These are phyloP conservation scores for Alternaria consortialis DNA, from an alignment of 2,329 filamentous ascomycete genomes.

Conservation along the genomic window DNA sequence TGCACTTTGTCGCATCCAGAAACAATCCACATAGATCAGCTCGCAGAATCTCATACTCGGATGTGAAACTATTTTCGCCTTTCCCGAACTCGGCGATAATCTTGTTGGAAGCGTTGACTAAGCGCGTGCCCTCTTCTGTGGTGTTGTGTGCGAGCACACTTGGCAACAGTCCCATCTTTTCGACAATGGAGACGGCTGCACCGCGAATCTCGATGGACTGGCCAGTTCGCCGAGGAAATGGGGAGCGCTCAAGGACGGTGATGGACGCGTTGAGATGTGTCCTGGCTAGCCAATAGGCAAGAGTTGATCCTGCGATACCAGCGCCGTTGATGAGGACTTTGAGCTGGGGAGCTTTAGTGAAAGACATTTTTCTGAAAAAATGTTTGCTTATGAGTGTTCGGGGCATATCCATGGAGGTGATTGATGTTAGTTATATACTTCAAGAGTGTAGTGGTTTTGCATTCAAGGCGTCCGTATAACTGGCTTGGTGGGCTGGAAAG, in stretches of 20 bases:
- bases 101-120: constrained; percentile 43
- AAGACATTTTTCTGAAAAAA: constrained; percentile 8
- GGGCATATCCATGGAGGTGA: background rate
- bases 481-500: background rate
- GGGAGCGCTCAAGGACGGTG: constrained; percentile 57
- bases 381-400: background rate
- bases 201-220: constrained; percentile 59
- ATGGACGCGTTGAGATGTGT: constrained; percentile 45
- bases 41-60: constrained; percentile 47
- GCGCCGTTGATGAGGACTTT: constrained; percentile 51
- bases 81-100: constrained; percentile 34
- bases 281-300: constrained; percentile 48
- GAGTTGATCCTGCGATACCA: constrained; percentile 51
- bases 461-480: constrained; percentile 1
- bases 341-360: constrained; percentile 21
- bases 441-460: background rate
- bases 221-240: constrained; percentile 52
- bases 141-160: constrained; percentile 49
- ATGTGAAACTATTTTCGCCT: constrained; percentile 30
- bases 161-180: constrained; percentile 52
- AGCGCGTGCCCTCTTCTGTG: constrained; percentile 52
- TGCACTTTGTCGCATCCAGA: constrained; percentile 22
- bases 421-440: background rate
- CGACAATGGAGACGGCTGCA: constrained; percentile 53
- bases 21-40: constrained; percentile 49